Percentiles rank a stretch among this genome's conserved stretches.
These are phyloP conservation scores for Parasarocladium wereldwijsianum DNA, from an alignment of 2,329 filamentous ascomycete species.

Conservation along the genomic window DNA sequence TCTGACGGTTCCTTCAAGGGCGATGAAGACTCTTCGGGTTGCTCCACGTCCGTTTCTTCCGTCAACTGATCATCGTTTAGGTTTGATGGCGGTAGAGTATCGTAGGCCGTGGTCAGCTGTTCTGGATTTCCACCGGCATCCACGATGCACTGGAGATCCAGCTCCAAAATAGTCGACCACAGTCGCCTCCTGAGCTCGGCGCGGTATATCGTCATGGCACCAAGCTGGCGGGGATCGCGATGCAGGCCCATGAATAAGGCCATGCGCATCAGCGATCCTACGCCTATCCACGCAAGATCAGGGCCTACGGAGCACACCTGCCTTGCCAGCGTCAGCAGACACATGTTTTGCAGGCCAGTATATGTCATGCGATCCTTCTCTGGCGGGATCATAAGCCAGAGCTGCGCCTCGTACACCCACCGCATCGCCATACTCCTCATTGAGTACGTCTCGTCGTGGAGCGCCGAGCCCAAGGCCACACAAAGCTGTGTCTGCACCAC, in stretches of 20 bases:
- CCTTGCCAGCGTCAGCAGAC: slow-evolving; percentile 34
- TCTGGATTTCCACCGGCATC: slow-evolving; percentile 36
- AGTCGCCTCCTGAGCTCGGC: slow-evolving; percentile 40
- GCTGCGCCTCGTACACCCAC: slow-evolving; percentile 38
- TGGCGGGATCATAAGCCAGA: slow-evolving; percentile 30
- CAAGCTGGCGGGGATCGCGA: slow-evolving; percentile 35
- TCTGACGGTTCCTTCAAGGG: slow-evolving; percentile 18
- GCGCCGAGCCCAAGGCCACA: slow-evolving; percentile 33
- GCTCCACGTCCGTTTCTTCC: slow-evolving; percentile 17
- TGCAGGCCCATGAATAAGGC: slow-evolving; percentile 46
- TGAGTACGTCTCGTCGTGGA: slow-evolving; percentile 29
- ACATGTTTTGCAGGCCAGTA: slow-evolving; percentile 33
- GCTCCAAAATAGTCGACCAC: slow-evolving; percentile 41
- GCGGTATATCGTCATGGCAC: slow-evolving; percentile 26
- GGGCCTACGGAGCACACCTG: slow-evolving; percentile 29
- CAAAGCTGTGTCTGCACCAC: slow-evolving; percentile 37
- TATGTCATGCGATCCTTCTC: slow-evolving; percentile 35
- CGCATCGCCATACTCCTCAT: slow-evolving; percentile 26
- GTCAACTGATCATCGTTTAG: slow-evolving; percentile 35
- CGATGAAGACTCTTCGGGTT: slow-evolving; percentile 3
- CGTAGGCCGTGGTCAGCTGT: slow-evolving; percentile 30
- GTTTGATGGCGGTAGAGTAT: slow-evolving; percentile 33
- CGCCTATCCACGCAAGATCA: slow-evolving; percentile 37
- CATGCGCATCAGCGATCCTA: slow-evolving; percentile 33
- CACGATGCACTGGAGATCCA: slow-evolving; percentile 35